phyloP scores from a whole-genome alignment of 306 rosid genomes.

The Prunus dulcis region DNA sequence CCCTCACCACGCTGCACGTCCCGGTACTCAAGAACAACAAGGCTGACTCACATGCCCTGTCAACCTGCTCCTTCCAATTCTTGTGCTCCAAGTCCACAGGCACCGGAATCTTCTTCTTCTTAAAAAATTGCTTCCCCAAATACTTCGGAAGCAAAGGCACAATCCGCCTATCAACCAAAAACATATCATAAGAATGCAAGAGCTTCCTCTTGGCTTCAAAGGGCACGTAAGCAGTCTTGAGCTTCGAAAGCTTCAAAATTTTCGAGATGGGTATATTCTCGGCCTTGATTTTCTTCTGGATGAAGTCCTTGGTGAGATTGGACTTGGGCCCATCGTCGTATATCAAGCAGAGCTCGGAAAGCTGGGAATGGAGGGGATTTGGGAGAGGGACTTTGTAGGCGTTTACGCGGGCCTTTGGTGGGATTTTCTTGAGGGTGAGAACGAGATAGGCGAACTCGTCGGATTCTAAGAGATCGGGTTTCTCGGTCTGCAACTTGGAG shows the following conservation, averaged over 20 bases:
- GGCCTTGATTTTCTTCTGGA: constrained; percentile 43
- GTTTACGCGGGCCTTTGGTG: constrained; percentile 46
- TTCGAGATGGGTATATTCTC: constrained; percentile 55
- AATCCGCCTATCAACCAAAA: constrained; percentile 59
- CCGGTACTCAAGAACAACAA: constrained; percentile 58
- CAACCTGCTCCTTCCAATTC: constrained; percentile 82
- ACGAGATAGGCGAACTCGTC: constrained; percentile 63
- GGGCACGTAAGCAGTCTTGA: constrained; percentile 58
- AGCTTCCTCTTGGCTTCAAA: constrained; percentile 75
- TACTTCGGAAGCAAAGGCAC: constrained; percentile 47
- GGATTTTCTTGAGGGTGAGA: constrained; percentile 59
- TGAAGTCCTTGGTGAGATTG: constrained; percentile 43
- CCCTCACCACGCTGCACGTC: constrained; percentile 72
- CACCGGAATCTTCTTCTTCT: constrained; percentile 83
- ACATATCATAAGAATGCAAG: constrained; percentile 55
- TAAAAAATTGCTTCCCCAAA: constrained; percentile 69
- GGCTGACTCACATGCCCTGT: constrained; percentile 44
- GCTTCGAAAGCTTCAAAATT: constrained; percentile 60
- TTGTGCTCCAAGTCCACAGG: constrained; percentile 59
- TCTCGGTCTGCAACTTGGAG: constrained; percentile 35
- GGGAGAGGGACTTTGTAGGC: constrained; percentile 65
- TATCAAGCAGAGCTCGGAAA: constrained; percentile 64
- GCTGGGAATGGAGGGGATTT: constrained; percentile 40
- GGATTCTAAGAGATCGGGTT: constrained; percentile 53
- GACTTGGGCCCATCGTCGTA: constrained; percentile 66